Evolutionary conservation across 805 yeast genomes (phyloP), one percentile per base, ranked within the genome.

Genomic region (Yamadazyma akitaensis): DNA sequence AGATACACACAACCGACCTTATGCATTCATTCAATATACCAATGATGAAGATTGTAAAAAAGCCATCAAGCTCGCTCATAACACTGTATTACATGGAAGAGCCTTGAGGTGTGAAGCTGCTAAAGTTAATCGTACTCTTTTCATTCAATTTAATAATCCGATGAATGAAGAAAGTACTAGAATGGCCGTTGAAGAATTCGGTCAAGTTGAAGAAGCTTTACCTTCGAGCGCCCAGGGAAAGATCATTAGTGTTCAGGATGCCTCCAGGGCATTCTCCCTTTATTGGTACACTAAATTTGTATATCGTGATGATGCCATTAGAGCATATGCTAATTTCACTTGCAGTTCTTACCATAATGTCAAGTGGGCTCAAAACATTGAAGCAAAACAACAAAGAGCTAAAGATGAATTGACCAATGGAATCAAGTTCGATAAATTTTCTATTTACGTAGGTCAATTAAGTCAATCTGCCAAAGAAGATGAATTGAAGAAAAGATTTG

Each of bases 281-380:
- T 72, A 75, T 24, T 89, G 95, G 96, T 88, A 83, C 59, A 78
- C 82, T 51, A 85, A 85, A 58, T 88, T 82, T 67, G 85, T 82
- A 1, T 88, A 77, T 61, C 78, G 96, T 39, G 95, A 87, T 61
- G 96, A 89, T 63, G 96, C 96, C 11, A 86, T 88, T 38, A 76
- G 86, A 57, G 95, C 96, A 0, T 88, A 79, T 69, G 90, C 94
- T 2, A 78, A 76, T 55, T 69, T 85, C 50, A 76, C 84, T 53
- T 72, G 76, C 12, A 76, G 76, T 39, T 66, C 72, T 7, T 64
- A 67, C n/a, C 81, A 81, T 76, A 67, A 67, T 37, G 85, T 84
- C 37, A 89, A 85, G 57, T 88, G 96, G 96, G 89, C 94, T 0
- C 91, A 88, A 65, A 88, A 88, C 58, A 74, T 88, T 38, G 90